Evolutionary conservation across 345 rosid genomes (phyloP).

Genomic region (Aquilaria yunnanensis): DNA sequence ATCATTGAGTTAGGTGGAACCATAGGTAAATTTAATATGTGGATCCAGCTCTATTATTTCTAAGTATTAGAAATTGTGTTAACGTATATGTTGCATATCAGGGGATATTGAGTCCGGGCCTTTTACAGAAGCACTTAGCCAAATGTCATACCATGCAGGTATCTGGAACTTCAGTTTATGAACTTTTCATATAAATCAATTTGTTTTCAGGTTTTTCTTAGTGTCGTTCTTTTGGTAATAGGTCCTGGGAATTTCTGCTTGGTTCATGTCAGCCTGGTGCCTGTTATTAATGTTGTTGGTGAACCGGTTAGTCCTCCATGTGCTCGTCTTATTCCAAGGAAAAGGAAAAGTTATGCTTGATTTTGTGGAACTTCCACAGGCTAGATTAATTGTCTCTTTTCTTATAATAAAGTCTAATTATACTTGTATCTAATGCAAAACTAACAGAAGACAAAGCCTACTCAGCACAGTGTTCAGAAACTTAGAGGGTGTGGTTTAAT

Average conservation of each 20-base stretch:
- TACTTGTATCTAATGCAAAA: background rate
- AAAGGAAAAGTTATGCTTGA: no score
- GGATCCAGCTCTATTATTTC: background rate
- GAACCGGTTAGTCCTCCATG: conserved; percentile 57
- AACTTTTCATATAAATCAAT: background rate
- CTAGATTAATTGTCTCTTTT: background rate
- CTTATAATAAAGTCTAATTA: conserved; percentile 4
- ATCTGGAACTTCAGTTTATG: conserved; percentile 10
- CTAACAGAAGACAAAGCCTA: conserved; percentile 90
- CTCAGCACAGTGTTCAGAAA: conserved; percentile 93
- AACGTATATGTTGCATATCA: conserved; percentile 13
- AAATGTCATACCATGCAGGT: conserved; percentile 93
- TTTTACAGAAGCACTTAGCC: conserved; percentile 94
- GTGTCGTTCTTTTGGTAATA: conserved; percentile 23
- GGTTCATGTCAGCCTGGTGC: conserved; percentile 98
- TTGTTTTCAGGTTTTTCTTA: conserved; percentile 1
- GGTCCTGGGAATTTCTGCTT: conserved; percentile 92
- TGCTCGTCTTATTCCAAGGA: no score
- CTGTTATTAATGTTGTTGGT: conserved; percentile 94
- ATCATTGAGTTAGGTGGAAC: conserved; percentile 98
- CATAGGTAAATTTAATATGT: conserved; percentile 43
- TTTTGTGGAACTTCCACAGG: no score
- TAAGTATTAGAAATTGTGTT: no score
- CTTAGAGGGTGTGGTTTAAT: conserved; percentile 89
- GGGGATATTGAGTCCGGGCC: conserved; percentile 99